Evolutionary conservation across 2,329 filamentous ascomycete genomes (phyloP).

Genomic region (Iodosphaeria phyllophila): DNA sequence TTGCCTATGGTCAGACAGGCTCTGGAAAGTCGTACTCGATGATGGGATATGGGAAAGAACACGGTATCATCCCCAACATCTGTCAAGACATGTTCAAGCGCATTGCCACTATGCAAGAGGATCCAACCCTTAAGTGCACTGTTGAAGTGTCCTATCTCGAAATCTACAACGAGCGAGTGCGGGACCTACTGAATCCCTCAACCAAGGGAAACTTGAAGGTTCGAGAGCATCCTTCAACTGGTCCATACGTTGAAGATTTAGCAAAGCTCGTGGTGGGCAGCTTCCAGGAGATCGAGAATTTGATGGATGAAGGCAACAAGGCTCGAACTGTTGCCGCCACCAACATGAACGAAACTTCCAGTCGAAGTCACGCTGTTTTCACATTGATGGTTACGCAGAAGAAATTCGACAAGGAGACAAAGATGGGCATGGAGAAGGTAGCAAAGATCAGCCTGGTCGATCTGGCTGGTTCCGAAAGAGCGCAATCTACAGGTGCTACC

Average conservation of each 20-base stretch:
- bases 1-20: slow-evolving; percentile 94
- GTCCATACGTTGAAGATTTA: slow-evolving; percentile 94
- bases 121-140: slow-evolving; percentile 68
- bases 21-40: slow-evolving; percentile 99
- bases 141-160: slow-evolving; percentile 97
- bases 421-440: slow-evolving; percentile 94
- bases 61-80: slow-evolving; percentile 90
- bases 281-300: slow-evolving; percentile 85
- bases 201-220: slow-evolving; percentile 96
- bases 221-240: slow-evolving; percentile 90
- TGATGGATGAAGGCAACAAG: slow-evolving; percentile 99
- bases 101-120: slow-evolving; percentile 51
- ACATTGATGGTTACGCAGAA: slow-evolving; percentile 93
- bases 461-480: slow-evolving; percentile 91
- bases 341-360: slow-evolving; percentile 99
- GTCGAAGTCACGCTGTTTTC: slow-evolving; percentile 95
- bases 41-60: slow-evolving; percentile 97
- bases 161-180: slow-evolving; percentile 96
- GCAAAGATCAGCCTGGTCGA: slow-evolving; percentile 97
- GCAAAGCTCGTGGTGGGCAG: slow-evolving; percentile 87
- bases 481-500: slow-evolving; percentile 90
- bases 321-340: slow-evolving; percentile 93
- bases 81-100: slow-evolving; percentile 95
- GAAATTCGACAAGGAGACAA: slow-evolving; percentile 74
- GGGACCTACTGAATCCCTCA: slow-evolving; percentile 83